These are phyloP conservation scores for Rubia yunnanensis DNA, from an alignment of 257 asterid genomes.

Conservation along the genomic window DNA sequence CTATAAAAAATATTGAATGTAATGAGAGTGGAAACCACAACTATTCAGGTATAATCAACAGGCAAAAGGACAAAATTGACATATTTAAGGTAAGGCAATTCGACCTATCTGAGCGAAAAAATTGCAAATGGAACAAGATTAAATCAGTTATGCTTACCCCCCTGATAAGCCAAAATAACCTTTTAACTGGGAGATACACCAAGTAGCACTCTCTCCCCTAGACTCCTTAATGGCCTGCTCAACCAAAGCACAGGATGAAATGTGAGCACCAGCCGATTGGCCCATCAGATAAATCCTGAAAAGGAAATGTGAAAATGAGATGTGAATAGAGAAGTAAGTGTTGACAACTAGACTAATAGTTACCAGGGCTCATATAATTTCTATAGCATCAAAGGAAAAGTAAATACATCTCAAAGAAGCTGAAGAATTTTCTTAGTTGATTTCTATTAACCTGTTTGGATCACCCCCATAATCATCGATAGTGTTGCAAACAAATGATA, in stretches of 20 bases:
- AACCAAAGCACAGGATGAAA: slow-evolving; percentile 78
- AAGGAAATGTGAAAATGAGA: background rate
- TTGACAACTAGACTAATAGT: background rate
- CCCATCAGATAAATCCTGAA: slow-evolving; percentile 90
- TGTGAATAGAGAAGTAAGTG: background rate
- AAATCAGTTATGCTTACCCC: slow-evolving; percentile 47
- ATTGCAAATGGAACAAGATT: background rate
- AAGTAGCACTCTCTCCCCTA: slow-evolving; percentile 55
- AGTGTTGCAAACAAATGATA: slow-evolving; percentile 56
- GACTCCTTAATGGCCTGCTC: slow-evolving; percentile 84
- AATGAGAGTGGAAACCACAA: background rate
- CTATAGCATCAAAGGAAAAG: background rate
- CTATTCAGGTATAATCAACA: background rate
- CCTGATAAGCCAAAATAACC: slow-evolving; percentile 98
- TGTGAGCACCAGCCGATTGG: slow-evolving; percentile 99
- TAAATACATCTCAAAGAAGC: background rate
- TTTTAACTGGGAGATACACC: slow-evolving; percentile 79
- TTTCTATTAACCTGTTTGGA: slow-evolving; percentile 52
- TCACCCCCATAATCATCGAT: slow-evolving; percentile 80
- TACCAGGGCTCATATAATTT: background rate
- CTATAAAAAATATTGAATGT: slow-evolving; percentile 25
- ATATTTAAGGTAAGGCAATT: background rate
- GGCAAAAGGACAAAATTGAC: background rate
- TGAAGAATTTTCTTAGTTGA: background rate
- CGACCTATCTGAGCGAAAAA: background rate